Evolutionary conservation across 169 alveolate genomes (phyloP), one percentile per base, ranked within the genome.

Genomic region (Babesia microti): DNA sequence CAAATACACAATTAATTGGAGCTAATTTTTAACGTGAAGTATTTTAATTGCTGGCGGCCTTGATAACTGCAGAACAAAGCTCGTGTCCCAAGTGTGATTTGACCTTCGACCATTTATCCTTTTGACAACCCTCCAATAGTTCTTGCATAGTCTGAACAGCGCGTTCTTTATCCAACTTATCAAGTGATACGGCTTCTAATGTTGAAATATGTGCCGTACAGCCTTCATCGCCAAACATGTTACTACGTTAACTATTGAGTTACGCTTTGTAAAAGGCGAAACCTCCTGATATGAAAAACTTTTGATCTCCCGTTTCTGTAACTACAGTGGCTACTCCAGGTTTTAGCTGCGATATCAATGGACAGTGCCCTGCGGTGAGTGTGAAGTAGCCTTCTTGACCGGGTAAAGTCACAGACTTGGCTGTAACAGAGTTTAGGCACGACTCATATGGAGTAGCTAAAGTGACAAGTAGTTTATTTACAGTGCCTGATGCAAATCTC

Each of bases 351-450:
- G 52, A 45, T 28, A 65, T 41, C 71, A 65, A 41, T 12, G 76
- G 65, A 14, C 70, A 53, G 30, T 65, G 76, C 3, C 76, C 76
- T 35, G 44, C 34, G 6, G 76, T 65, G 18, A 65, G 50, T 11
- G 76, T 65, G 44, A 65, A 65, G 39, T 65, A 65, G 11, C 76
- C 76, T 42, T 65, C 76, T 21, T 41, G 48, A 0, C 76, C 76
- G n/a, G n/a, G n/a, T n/a, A n/a, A n/a, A n/a, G n/a, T n/a, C n/a
- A n/a, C n/a, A n/a, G n/a, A n/a, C n/a, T n/a, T n/a, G n/a, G n/a
- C n/a, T n/a, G n/a, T n/a, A n/a, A n/a, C n/a, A n/a, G n/a, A n/a
- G n/a, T n/a, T n/a, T n/a, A n/a, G n/a, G n/a, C n/a, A n/a, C n/a
- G n/a, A n/a, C n/a, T n/a, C n/a, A n/a, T n/a, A n/a, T n/a, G n/a